Evolutionary conservation across 192 early-diverging fungal species (phyloP).

Genomic region (Coemansia sp.): DNA sequence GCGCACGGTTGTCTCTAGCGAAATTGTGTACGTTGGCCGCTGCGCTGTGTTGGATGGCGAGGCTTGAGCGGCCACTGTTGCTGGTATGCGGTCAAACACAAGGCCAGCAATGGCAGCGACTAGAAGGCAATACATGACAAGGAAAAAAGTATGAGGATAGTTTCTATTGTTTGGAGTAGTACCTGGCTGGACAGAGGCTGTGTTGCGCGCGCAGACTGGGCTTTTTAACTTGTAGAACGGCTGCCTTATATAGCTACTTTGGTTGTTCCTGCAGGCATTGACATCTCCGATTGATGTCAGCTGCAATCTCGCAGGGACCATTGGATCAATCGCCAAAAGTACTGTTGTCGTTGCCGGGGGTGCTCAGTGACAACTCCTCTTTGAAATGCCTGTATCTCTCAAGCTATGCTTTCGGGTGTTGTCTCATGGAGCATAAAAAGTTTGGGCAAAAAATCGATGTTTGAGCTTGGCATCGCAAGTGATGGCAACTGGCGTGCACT

Average conservation of each 20-base stretch:
- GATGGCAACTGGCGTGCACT: too few species aligned
- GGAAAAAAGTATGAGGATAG: neutral
- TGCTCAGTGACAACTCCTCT: too few species aligned
- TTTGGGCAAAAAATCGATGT: too few species aligned
- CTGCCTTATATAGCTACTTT: neutral
- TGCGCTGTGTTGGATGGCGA: neutral
- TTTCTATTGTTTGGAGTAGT: neutral
- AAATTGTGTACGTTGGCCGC: slow-evolving; percentile 18
- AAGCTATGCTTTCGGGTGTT: too few species aligned
- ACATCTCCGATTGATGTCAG: neutral
- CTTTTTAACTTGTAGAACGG: neutral
- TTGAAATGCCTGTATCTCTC: too few species aligned
- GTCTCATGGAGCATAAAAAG: too few species aligned
- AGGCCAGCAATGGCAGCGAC: neutral
- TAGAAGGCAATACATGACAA: neutral
- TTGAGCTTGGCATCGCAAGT: too few species aligned
- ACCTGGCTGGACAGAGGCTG: neutral
- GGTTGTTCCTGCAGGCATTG: neutral
- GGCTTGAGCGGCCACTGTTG: neutral
- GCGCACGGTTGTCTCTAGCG: slow-evolving; percentile 40
- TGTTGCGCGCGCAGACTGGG: neutral
- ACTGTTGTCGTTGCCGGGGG: neutral
- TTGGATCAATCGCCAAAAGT: neutral
- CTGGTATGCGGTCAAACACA: neutral
- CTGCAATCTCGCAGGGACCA: neutral